Conservation (phyloP, 148 eudicot genomes). For the Amaranthus cruentus region DNA sequence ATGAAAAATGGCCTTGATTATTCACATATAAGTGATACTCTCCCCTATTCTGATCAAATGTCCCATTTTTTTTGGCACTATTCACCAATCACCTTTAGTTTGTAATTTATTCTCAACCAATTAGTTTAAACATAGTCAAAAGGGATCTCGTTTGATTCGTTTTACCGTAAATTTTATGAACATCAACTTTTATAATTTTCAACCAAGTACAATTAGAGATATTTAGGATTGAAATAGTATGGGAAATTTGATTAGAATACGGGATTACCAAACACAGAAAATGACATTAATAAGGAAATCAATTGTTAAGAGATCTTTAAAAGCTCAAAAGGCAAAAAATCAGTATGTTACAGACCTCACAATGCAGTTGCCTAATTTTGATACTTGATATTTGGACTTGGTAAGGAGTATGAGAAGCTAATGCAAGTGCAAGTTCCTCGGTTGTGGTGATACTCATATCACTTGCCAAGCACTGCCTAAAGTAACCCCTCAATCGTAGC, state of each 20-base stretch:
- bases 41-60: neutral
- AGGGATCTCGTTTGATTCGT: too few species aligned
- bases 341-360: slow-evolving; percentile 39
- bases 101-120: too few species aligned
- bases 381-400: slow-evolving; percentile 63
- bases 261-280: neutral
- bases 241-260: too few species aligned
- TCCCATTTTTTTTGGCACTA: neutral
- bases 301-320: neutral
- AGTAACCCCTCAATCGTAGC: slow-evolving; percentile 66
- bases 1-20: neutral
- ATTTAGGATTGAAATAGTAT: too few species aligned
- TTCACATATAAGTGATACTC: neutral
- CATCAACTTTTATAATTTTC: too few species aligned
- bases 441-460: slow-evolving; percentile 47
- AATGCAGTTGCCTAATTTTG: slow-evolving; percentile 75
- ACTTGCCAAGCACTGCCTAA: slow-evolving; percentile 77
- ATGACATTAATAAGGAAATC: neutral
- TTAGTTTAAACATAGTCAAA: too few species aligned
- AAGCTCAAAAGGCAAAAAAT: neutral
- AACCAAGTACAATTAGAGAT: too few species aligned
- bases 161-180: too few species aligned
- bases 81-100: too few species aligned
- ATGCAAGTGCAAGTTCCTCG: slow-evolving; percentile 78
- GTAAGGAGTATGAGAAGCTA: slow-evolving; percentile 79